Evolutionary conservation across 2,329 filamentous ascomycete genomes (phyloP).

Genomic region (Aspergillus sp.): DNA sequence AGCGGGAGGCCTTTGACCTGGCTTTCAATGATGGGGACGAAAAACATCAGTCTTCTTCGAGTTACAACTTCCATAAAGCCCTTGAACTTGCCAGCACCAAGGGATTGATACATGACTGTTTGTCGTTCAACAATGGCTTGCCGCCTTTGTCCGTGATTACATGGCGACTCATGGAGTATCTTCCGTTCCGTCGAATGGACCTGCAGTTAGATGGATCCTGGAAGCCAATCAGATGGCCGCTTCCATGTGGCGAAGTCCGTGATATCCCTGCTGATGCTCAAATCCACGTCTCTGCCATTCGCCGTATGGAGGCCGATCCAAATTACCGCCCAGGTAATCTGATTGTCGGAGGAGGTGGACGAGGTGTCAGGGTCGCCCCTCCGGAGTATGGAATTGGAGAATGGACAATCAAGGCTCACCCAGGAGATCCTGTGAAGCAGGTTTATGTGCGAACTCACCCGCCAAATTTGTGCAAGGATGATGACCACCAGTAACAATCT

Average conservation of each 20-base stretch:
- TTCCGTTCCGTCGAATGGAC: constrained; percentile 79
- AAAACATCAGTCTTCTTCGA: constrained; percentile 22
- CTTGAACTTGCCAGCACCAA: constrained; percentile 53
- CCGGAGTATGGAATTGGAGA: constrained; percentile 62
- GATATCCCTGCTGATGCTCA: constrained; percentile 68
- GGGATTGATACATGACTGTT: constrained; percentile 64
- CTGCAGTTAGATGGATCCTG: constrained; percentile 67
- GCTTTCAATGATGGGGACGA: constrained; percentile 8
- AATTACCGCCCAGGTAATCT: constrained; percentile 72
- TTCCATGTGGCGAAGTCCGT: constrained; percentile 71
- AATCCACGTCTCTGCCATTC: constrained; percentile 70
- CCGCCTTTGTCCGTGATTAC: constrained; percentile 52
- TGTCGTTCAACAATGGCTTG: constrained; percentile 60
- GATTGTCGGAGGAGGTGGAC: constrained; percentile 72
- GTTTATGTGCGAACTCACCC: constrained; percentile 52
- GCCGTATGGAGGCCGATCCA: constrained; percentile 60
- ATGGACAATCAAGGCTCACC: constrained; percentile 62
- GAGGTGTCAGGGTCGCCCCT: constrained; percentile 61
- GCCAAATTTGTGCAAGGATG: constrained; percentile 24
- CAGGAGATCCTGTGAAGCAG: constrained; percentile 66
- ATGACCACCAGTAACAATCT: constrained; percentile 4
- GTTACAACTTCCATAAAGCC: constrained; percentile 50
- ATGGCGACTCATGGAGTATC: constrained; percentile 77
- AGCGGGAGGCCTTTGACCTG: constrained; percentile 4
- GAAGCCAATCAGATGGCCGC: constrained; percentile 75